Evolutionary conservation across 305 asterid genomes (phyloP).

Genomic region (Salvia sclarea): DNA sequence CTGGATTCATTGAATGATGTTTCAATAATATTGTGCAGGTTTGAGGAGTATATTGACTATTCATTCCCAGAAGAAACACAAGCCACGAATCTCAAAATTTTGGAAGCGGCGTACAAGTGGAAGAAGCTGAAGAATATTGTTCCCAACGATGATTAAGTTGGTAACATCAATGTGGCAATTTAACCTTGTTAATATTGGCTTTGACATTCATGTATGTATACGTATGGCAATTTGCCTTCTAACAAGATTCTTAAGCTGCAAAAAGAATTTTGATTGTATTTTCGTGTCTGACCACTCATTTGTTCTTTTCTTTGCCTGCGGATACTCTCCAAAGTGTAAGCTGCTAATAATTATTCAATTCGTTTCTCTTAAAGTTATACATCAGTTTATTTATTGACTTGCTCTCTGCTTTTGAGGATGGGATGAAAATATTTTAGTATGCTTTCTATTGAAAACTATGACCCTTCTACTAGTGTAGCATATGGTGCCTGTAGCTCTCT

Average conservation of each 20-base stretch:
- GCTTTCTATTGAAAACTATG: background rate
- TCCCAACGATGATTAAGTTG: constrained; percentile 51
- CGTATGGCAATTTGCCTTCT: background rate
- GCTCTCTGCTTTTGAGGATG: background rate
- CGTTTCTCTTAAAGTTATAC: background rate
- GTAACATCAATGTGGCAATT: background rate
- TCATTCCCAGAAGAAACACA: constrained; percentile 89
- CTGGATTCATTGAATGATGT: constrained; percentile 1
- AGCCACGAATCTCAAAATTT: constrained; percentile 65
- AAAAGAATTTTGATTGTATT: constrained; percentile 10
- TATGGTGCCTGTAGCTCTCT: no score
- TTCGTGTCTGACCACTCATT: background rate
- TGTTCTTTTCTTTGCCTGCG: background rate
- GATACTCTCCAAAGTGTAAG: background rate
- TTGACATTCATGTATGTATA: background rate
- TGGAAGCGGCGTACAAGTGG: constrained; percentile 95
- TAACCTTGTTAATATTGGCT: constrained; percentile 1
- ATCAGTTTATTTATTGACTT: background rate
- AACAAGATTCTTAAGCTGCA: constrained; percentile 7
- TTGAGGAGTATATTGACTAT: constrained; percentile 85
- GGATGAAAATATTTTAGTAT: no score
- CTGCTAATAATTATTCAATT: background rate
- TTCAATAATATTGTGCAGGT: constrained; percentile 44
- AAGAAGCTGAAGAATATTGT: constrained; percentile 72
- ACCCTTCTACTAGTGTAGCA: no score